phyloP scores from a whole-genome alignment of 768 basidiomycete genomes.

The Neoboletus brunneissimus region DNA sequence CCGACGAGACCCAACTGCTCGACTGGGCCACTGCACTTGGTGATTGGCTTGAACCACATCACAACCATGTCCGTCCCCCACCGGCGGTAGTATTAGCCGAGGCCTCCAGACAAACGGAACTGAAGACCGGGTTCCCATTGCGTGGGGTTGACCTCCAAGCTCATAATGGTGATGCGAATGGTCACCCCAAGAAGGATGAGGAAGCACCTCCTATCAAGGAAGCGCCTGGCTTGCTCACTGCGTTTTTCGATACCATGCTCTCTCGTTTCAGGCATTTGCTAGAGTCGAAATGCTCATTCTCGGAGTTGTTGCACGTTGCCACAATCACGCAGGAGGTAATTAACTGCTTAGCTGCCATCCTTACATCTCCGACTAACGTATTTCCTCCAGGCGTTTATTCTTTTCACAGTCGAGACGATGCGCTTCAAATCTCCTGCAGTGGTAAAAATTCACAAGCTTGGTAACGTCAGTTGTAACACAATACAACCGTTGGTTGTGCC shows the following conservation, averaged over 20 bases:
- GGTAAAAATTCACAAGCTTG: constrained; percentile 71
- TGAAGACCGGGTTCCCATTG: constrained; percentile 66
- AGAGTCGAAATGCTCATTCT: constrained; percentile 39
- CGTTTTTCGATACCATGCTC: constrained; percentile 64
- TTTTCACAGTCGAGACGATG: constrained; percentile 65
- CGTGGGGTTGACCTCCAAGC: constrained; percentile 55
- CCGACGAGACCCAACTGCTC: constrained; percentile 56
- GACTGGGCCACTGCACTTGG: constrained; percentile 61
- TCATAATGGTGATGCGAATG: constrained; percentile 33
- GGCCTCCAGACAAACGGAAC: constrained; percentile 66
- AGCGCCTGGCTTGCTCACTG: constrained; percentile 49
- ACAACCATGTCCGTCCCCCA: constrained; percentile 69
- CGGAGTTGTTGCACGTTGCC: constrained; percentile 68
- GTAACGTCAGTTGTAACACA: constrained; percentile 47
- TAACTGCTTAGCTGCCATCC: background rate
- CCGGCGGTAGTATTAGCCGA: constrained; percentile 70
- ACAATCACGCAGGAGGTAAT: constrained; percentile 72
- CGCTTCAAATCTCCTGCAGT: constrained; percentile 72
- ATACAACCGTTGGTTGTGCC: background rate
- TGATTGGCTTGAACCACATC: constrained; percentile 76
- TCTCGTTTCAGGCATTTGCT: constrained; percentile 47
- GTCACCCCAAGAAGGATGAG: constrained; percentile 64
- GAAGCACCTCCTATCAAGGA: constrained; percentile 65
- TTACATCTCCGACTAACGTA: background rate
- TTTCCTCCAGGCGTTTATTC: constrained; percentile 58